Percentiles rank a stretch among this genome's conserved stretches.
Evolutionary conservation across 805 yeast species (phyloP).

Genomic region (Kockiozyma suomiensis): DNA sequence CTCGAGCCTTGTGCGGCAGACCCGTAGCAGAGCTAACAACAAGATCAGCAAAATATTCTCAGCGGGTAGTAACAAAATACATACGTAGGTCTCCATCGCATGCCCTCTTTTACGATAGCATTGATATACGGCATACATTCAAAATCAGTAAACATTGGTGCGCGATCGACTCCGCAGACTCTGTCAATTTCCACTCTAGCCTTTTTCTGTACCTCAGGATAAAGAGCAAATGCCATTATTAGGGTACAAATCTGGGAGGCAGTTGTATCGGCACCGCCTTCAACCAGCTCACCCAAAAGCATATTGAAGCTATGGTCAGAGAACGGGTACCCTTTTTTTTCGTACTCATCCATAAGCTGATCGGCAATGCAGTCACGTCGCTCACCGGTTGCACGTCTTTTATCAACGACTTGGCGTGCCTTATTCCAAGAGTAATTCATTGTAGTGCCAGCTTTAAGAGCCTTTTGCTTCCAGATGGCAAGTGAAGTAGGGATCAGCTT

Average conservation of each 20-base stretch:
- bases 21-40: not conserved
- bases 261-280: constrained; percentile 6
- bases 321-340: not conserved
- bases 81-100: constrained; percentile 3
- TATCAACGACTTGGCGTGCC: not conserved
- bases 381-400: not conserved
- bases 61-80: too few species aligned
- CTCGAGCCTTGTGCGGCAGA: not conserved
- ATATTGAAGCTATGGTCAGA: not conserved
- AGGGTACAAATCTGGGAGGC: not conserved
- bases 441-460: not conserved
- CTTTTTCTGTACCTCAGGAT: not conserved
- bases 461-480: not conserved
- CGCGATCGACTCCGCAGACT: constrained; percentile 1
- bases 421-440: not conserved
- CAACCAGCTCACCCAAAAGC: not conserved
- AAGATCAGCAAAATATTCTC: not conserved
- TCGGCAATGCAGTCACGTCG: not conserved
- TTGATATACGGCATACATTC: not conserved
- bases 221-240: not conserved
- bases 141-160: not conserved
- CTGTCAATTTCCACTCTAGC: constrained; percentile 5
- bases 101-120: constrained; percentile 1
- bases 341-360: not conserved
- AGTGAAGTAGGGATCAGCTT: not conserved